phyloP scores from a whole-genome alignment of 75 land plant species.

The Pinus taeda region DNA sequence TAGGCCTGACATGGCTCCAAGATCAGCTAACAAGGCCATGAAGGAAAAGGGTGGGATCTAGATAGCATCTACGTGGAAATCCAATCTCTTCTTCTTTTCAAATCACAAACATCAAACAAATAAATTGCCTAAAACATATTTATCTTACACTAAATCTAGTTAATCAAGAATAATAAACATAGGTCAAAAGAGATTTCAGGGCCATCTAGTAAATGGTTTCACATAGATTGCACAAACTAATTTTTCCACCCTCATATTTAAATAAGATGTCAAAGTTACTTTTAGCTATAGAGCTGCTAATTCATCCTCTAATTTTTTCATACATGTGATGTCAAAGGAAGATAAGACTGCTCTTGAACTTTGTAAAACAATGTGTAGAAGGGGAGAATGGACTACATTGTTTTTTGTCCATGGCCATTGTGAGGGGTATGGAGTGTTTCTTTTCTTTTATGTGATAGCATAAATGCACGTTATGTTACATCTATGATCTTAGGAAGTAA shows the following conservation, averaged over 20 bases:
- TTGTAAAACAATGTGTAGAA: constrained; percentile 66
- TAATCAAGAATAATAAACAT: neutral
- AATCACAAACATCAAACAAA: neutral
- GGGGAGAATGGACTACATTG: constrained; percentile 78
- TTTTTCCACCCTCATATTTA: neutral
- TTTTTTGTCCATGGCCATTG: constrained; percentile 61
- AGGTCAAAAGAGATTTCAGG: neutral
- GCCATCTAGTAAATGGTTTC: neutral
- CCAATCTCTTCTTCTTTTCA: neutral
- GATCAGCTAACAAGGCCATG: constrained; percentile 23
- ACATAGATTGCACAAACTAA: neutral
- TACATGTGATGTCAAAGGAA: constrained; percentile 61
- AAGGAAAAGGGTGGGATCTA: constrained; percentile 66
- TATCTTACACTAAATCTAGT: neutral
- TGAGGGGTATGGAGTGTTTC: constrained; percentile 53
- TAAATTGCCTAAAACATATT: neutral
- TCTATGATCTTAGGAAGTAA: neutral
- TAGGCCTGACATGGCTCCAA: constrained; percentile 25
- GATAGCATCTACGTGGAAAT: constrained; percentile 28
- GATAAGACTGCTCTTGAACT: constrained; percentile 52
- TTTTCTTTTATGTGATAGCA: neutral
- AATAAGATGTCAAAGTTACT: neutral
- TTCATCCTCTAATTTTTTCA: neutral
- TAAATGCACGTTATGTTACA: neutral
- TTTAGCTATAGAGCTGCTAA: neutral